Conservation (phyloP, 208 protist species). For the Leishmania tarentolae region DNA sequence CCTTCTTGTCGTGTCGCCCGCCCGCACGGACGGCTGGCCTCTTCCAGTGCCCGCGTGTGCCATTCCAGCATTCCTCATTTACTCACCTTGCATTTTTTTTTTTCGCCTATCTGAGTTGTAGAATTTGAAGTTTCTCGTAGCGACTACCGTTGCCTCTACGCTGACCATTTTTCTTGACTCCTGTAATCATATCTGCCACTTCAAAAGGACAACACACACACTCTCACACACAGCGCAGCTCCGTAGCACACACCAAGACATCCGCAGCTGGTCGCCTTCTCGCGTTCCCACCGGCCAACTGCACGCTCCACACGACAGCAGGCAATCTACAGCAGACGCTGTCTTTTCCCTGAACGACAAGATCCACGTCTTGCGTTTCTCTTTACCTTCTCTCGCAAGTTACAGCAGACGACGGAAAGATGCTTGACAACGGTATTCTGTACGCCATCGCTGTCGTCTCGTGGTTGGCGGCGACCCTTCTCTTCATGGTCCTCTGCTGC, state of each 20-base stretch:
- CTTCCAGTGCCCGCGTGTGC: not conserved
- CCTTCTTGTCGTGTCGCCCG: not conserved
- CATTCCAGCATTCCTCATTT: not conserved
- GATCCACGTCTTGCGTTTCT: not conserved
- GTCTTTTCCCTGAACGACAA: not conserved
- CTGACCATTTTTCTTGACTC: not conserved
- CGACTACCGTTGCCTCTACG: not conserved
- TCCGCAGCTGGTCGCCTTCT: not conserved
- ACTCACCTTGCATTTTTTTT: not conserved
- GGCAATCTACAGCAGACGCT: not conserved
- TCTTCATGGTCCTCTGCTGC: conserved; percentile 58
- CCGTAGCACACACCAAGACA: not conserved
- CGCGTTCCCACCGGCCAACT: not conserved
- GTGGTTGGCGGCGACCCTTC: conserved; percentile 40
- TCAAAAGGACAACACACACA: not conserved
- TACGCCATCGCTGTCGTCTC: conserved; percentile 53
- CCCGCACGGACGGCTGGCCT: not conserved
- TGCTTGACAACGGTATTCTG: conserved; percentile 25
- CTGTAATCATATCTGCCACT: not conserved
- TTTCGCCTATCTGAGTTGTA: not conserved
- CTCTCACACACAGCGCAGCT: not conserved
- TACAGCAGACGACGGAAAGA: not conserved
- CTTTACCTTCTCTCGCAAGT: not conserved
- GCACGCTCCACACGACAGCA: not conserved
- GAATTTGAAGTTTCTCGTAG: not conserved